phyloP scores from a whole-genome alignment of 768 basidiomycete genomes.

The Auricularia auricula-judae region DNA sequence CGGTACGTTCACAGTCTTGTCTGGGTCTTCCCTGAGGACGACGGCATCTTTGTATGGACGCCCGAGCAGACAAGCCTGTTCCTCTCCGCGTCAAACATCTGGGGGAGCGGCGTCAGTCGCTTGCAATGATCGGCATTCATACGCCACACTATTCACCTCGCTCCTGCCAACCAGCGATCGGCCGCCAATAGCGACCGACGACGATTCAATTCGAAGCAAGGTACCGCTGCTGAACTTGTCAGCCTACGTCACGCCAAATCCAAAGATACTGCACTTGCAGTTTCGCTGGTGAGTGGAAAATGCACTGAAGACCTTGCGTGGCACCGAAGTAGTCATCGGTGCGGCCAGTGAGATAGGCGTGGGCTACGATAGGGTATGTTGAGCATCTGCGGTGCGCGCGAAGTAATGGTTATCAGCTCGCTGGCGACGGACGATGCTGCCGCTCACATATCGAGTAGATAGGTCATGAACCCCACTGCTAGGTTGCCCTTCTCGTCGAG shows the following conservation, averaged over 20 bases:
- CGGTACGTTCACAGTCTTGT: too few species aligned
- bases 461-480: background rate
- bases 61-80: background rate
- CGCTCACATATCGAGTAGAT: background rate
- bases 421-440: background rate
- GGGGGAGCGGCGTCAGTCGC: too few species aligned
- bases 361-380: background rate
- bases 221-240: background rate
- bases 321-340: background rate
- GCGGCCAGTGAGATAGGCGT: background rate
- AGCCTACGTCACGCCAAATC: background rate
- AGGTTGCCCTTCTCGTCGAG: background rate
- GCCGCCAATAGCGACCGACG: background rate
- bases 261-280: background rate
- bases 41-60: background rate
- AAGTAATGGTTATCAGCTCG: background rate
- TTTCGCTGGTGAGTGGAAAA: background rate
- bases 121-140: background rate
- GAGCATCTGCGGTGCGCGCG: background rate
- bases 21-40: background rate
- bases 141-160: background rate
- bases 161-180: background rate
- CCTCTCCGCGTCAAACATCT: background rate
- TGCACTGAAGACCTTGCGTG: background rate
- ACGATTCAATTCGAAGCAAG: background rate